Conservation (phyloP, 139 green algal species). For the Micromonas commoda region DNA sequence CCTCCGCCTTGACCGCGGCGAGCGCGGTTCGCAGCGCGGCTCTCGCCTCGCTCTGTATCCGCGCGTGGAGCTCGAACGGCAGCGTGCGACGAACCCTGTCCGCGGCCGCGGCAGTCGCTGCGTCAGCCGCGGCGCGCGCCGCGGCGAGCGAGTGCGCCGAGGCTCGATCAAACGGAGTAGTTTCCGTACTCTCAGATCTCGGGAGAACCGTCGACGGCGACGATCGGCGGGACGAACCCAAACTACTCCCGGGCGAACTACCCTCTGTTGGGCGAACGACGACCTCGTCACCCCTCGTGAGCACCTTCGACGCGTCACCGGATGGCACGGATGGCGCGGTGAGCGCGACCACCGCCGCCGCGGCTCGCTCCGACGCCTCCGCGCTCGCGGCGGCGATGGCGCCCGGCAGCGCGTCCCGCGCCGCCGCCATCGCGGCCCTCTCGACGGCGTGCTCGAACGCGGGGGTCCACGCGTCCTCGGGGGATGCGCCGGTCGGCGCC, state of each 20-base stretch:
- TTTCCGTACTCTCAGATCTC: too few species aligned
- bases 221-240: too few species aligned
- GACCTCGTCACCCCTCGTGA: too few species aligned
- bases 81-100: neutral
- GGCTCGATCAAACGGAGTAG: too few species aligned
- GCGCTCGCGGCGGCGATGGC: neutral
- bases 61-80: slow-evolving; percentile 20
- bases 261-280: too few species aligned
- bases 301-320: too few species aligned
- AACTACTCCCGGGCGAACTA: too few species aligned
- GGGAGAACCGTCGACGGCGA: neutral
- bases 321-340: neutral
- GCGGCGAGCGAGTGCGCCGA: neutral
- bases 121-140: neutral
- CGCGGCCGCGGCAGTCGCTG: neutral
- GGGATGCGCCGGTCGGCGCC: neutral
- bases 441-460: slow-evolving; percentile 17
- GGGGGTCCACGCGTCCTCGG: slow-evolving; percentile 18
- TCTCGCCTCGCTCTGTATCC: neutral
- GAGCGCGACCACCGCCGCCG: neutral
- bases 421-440: slow-evolving; percentile 11
- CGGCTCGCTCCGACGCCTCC: neutral
- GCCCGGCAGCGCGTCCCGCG: neutral
- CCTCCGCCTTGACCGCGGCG: neutral
- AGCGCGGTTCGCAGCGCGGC: neutral